Base-by-base conservation (phyloP, 805 yeast species). In the Pichia manshurica region DNA sequence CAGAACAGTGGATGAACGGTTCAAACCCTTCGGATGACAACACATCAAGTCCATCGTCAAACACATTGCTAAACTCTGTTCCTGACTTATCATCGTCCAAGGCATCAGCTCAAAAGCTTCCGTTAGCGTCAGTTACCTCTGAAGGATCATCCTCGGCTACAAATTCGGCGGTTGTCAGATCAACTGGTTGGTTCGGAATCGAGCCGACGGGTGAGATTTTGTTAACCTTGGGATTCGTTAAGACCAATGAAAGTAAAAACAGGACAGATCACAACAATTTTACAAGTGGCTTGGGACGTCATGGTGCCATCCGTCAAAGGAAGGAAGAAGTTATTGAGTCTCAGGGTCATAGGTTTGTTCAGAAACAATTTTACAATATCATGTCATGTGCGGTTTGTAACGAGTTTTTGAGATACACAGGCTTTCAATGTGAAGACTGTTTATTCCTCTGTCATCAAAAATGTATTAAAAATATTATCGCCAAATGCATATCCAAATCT, bases 321-420 rank as follows among this genome's bases (percentile, higher is more conserved):
- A 88, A 90, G 56, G 87, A 82, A 60, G 95, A 87, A 56, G 87
- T 93, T 2, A 87, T 82, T 62, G 96, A 91, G 66, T 93, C 88
- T 58, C 95, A 88, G 63, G 99, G 99, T 16, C 99, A 93, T 69
- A 95, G 88, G 66, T 93, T 93, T 68, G 95, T 87, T 38, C 96
- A 87, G 64, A 91, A 87, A 58, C 96, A 89, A 63, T 89, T 90
- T 63, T 93, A 93, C 74, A 87, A 87, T 57, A 87, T 93, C 61
- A 91, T 93, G 97, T 80, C 93, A 56, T 93, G 99, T 71, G 96
- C 98, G 1, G 78, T 90, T 52, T 93, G 99, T 75, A 96, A 96
- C 5, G 98, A 93, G 52, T 93, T 93, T 63, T 72, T 93, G 55
- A 80, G 95, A 54, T 84, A 90, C 55, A 77, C 85, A n/a, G 93